Percentiles rank a stretch among this genome's conserved stretches.
phyloP scores from a whole-genome alignment of 768 basidiomycete species.

The Suillus americanus region DNA sequence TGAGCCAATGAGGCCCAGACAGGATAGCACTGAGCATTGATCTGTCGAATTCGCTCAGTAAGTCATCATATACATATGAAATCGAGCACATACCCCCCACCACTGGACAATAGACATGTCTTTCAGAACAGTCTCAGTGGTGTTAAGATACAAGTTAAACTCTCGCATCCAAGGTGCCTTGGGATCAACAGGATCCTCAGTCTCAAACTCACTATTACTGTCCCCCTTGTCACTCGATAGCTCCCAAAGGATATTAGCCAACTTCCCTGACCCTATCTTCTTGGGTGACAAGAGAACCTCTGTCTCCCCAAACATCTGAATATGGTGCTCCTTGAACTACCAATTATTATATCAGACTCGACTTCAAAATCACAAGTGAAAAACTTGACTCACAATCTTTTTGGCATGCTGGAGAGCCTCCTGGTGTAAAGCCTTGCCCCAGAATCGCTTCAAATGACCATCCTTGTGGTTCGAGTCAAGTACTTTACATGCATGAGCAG shows the following conservation, averaged over 20 bases:
- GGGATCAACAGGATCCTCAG: slow-evolving; percentile 37
- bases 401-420: slow-evolving; percentile 15
- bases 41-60: slow-evolving; percentile 21
- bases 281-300: background rate
- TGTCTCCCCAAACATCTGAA: background rate
- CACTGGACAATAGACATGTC: slow-evolving; percentile 25
- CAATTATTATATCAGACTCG: background rate
- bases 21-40: no score
- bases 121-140: slow-evolving; percentile 31
- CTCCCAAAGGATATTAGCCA: background rate
- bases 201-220: slow-evolving; percentile 16
- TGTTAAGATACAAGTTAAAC: slow-evolving; percentile 29
- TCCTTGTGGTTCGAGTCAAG: slow-evolving; percentile 24
- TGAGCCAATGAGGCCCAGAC: no score
- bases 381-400: slow-evolving; percentile 12
- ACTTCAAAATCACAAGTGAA: background rate
- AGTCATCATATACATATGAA: background rate
- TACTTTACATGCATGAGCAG: background rate
- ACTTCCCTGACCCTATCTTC: slow-evolving; percentile 4
- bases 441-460: slow-evolving; percentile 26
- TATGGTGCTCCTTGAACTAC: slow-evolving; percentile 17
- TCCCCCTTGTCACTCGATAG: slow-evolving; percentile 11
- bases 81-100: slow-evolving; percentile 33
- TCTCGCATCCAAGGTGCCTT: slow-evolving; percentile 10
- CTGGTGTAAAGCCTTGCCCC: slow-evolving; percentile 23